Base-by-base conservation (phyloP, 1,139 yeast genomes). In the Nakaseomyces kungkrabaensis region DNA sequence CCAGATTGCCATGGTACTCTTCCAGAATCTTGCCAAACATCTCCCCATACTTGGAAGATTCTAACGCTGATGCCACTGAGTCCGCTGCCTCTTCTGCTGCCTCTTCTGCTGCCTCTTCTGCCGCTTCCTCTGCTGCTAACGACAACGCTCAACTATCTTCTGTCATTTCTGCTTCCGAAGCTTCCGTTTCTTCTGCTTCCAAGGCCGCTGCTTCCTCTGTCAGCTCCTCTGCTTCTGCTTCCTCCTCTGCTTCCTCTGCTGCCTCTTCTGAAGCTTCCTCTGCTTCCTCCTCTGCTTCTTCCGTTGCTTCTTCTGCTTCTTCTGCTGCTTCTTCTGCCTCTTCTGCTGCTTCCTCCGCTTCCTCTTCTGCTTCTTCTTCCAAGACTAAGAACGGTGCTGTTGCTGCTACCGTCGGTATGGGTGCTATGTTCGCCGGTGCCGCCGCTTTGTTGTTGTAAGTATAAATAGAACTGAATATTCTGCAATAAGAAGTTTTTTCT, bases 1-100 rank as follows among this genome's bases (percentile, higher is more conserved):
- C 72, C 33, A 66, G 59, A 32, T 59, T 71, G 47, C 73, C 74
- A 55, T 71, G 74, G 74, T 70, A 69, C 56, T 64, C 70, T 4
- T 54, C 67, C 47, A 57, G 57, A 53, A 51, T 49, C 49, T 48
- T 7, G 38, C 60, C 47, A 50, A 63, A 41, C 53, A 67, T 32
- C 56, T 58, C 51, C 69, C 53, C 70, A 24, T 61, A 73, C 72
- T 56, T 71, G 56, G 54, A 57, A 37, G 67, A 63, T n/a, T 63
- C 59, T 47, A 50, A 57, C 32, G 41, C 54, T 45, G 49, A 43
- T 50, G 52, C 47, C 37, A 33, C 7, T 17, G 38, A 13, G 10
- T 36, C 38, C 25, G 38, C 24, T 17, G 38, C 25, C 25, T 36
- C 38, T 17, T 13, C 24, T 6, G 37, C 52, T 37, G 48, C 49